Base-by-base conservation (phyloP, 139 green algal species). In the Micromonas commoda region DNA sequence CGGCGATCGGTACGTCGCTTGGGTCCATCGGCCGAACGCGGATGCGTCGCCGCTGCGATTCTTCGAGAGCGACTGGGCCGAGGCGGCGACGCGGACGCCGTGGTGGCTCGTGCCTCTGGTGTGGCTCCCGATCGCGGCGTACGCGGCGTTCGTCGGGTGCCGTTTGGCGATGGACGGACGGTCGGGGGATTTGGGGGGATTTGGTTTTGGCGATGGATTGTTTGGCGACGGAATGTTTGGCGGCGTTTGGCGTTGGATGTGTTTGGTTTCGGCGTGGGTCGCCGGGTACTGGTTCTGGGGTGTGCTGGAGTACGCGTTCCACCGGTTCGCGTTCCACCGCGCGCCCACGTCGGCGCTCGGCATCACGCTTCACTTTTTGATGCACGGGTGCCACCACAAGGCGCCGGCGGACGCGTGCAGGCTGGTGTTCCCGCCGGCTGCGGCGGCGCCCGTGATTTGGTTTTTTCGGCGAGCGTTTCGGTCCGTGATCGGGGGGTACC, bases 341-440 rank as follows among this genome's bases (percentile, higher is more conserved):
- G 24, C 80, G 3, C 66, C 32, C 16, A 31, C 16, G 16, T 82
- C 64, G 72, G 33, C 37, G 9, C 0, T 80, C 29, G 82, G 73
- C 74, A 96, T 96, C 81, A 91, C 88, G 0, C 60, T 94, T 0
- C 94, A 98, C 80, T 98, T 97, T 76, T 77, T 96, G 0, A 90
- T 98, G 57, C 94, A 98, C 63, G 94, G 94, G 35, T 94, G 88
- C 80, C 94, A 98, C 79, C 94, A 98, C 89, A 98, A 98, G 86
- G 96, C 87, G 74, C 94, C 94, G 2, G 84, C 86, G 67, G 94
- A 98, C 77, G 64, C 68, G n/a, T 63, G 89, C 34, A 82, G 94
- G 1, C 86, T 98, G 2, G 94, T 98, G 0, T 97, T 98, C 69
- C 94, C 94, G n/a, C 93, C 92, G 1, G 60, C 92, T 6, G 88